Evolutionary conservation across 768 basidiomycete species (phyloP).

Genomic region (Lyophyllum semitale): DNA sequence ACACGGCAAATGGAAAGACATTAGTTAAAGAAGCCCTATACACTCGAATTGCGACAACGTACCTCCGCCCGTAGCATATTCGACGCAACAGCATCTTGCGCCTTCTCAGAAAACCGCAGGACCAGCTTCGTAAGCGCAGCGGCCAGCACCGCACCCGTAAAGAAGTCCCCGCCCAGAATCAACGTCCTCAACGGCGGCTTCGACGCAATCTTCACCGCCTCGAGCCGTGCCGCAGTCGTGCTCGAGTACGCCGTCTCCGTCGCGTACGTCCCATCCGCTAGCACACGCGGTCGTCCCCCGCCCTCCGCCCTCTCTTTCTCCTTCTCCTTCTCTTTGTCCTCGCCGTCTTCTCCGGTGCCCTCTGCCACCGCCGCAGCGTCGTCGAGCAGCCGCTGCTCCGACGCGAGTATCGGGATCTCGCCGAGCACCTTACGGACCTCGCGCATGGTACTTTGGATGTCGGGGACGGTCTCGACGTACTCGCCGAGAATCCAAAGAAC

Average conservation of each 20-base stretch:
- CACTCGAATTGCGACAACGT: constrained; percentile 11
- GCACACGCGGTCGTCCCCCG: constrained; percentile 68
- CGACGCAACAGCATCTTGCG: constrained; percentile 42
- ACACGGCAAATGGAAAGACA: neutral
- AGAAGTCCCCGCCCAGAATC: constrained; percentile 95
- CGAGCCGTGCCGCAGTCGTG: constrained; percentile 60
- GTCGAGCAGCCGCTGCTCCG: constrained; percentile 82
- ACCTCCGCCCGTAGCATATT: constrained; percentile 90
- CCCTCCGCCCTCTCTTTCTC: constrained; percentile 46
- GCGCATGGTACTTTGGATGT: constrained; percentile 72
- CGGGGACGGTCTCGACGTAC: constrained; percentile 70
- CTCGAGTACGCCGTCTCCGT: constrained; percentile 90
- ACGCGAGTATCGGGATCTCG: constrained; percentile 96
- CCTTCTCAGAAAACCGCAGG: constrained; percentile 67
- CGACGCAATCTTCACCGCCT: constrained; percentile 81
- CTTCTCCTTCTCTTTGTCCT: constrained; percentile 54
- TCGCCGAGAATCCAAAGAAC: constrained; percentile 99
- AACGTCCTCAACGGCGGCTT: constrained; percentile 91
- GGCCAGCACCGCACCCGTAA: constrained; percentile 91
- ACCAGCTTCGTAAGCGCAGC: constrained; percentile 90
- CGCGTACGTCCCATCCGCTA: constrained; percentile 97
- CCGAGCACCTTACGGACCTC: constrained; percentile 87
- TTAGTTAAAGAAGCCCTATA: neutral
- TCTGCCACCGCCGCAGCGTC: constrained; percentile 53
- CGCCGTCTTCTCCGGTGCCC: constrained; percentile 48